Percentiles rank a stretch among this genome's conserved stretches.
Conservation (phyloP, 257 asterid genomes). For the Paulownia fortunei region DNA sequence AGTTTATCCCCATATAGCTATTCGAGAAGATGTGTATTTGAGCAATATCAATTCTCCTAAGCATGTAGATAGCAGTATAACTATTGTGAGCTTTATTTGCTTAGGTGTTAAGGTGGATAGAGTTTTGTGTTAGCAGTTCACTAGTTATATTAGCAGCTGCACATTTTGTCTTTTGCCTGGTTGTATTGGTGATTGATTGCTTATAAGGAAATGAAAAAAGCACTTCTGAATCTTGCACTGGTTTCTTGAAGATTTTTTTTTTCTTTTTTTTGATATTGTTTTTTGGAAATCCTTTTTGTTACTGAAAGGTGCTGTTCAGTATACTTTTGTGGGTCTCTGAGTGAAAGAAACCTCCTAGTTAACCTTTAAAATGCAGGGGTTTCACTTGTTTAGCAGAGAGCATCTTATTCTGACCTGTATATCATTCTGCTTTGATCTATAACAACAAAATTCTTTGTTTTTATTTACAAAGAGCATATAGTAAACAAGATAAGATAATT, state of each 20-base stretch:
- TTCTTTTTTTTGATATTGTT: neutral
- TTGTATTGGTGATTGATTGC: neutral
- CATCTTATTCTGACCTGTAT: no score
- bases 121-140: neutral
- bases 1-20: neutral
- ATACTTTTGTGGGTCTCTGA: neutral
- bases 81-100: neutral
- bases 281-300: neutral
- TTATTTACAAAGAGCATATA: no score
- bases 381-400: no score
- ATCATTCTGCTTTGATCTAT: no score
- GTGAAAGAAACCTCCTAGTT: neutral
- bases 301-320: neutral
- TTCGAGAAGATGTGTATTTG: neutral
- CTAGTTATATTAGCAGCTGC: neutral
- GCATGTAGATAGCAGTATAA: conserved; percentile 9
- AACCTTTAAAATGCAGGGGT: neutral
- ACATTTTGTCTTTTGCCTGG: neutral
- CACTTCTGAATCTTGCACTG: neutral
- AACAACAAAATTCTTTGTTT: no score
- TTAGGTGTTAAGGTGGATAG: neutral
- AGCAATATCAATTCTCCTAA: neutral
- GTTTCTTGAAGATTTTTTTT: neutral
- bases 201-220: neutral
- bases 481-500: neutral